Conservation (phyloP, 192 early-diverging fungal genomes). For the Chytriomyces confervae region DNA sequence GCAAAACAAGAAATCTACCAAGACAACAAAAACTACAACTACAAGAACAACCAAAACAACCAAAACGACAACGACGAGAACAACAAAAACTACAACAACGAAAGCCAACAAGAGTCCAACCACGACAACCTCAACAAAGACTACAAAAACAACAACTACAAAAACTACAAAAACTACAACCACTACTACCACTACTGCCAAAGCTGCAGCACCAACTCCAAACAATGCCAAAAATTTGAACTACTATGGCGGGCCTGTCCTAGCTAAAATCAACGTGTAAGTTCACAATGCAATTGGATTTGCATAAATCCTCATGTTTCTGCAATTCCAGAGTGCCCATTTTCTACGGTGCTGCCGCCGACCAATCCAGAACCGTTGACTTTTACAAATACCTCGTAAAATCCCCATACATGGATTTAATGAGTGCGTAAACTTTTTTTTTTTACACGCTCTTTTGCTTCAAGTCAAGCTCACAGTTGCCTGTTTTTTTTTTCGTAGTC, state of each 20-base stretch:
- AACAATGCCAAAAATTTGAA: slow-evolving; percentile 6
- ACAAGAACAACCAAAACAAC: not conserved
- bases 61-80: not conserved
- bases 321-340: not conserved
- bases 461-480: not conserved
- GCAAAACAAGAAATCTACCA: not conserved
- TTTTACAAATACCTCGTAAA: slow-evolving; percentile 27
- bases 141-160: too few species aligned
- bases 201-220: too few species aligned
- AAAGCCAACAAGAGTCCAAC: too few species aligned
- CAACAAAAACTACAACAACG: too few species aligned
- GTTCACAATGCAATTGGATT: too few species aligned
- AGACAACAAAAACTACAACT: not conserved
- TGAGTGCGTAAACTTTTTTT: not conserved
- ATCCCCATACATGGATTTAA: not conserved
- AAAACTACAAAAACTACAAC: too few species aligned
- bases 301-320: too few species aligned
- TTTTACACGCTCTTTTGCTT: too few species aligned
- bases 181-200: not conserved
- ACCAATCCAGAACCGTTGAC: slow-evolving; percentile 1
- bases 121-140: too few species aligned
- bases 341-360: slow-evolving; percentile 9
- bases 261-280: slow-evolving; percentile 21
- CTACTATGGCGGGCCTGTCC: slow-evolving; percentile 36
- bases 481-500: not conserved